Base-by-base conservation (phyloP, 495 filamentous ascomycete genomes). In the Tuber indicum region DNA sequence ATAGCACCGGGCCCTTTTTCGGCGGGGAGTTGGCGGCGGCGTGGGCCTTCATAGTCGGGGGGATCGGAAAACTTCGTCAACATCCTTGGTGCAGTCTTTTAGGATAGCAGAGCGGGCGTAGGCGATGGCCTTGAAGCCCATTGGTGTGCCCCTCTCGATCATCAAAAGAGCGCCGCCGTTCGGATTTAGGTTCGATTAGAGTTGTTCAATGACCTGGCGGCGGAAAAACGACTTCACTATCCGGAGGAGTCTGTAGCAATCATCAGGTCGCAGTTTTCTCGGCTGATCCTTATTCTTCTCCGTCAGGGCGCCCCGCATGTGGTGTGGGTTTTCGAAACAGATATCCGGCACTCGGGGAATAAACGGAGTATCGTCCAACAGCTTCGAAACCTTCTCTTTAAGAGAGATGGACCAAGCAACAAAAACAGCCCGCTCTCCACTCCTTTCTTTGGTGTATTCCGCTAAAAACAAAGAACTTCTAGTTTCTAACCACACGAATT, bases 101-200 rank as follows among this genome's bases (percentile, higher is more conserved):
- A 98, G 88, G 6, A 99, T 85, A 78, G 92, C 88, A 69, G 92
- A 86, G 42, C 96, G 90, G 9, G 94, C 94, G 58, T 91, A 89
- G 39, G 94, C 94, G 72, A 99, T 90, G 2, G 93, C 91, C 84
- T 98, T 96, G 77, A 99, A 99, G 0, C 96, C 96, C 41, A 91
- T 89, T 49, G 94, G 93, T 26, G 94, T 88, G 4, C 94, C 96
- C 85, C 98, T 99, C 83, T 99, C 96, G 41, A 97, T 83, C 2
- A 99, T 85, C 74, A 99, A 89, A 16, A 98, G 87, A 16, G 98
- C 88, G 70, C 96, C 96, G 17, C 96, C 96, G 44, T 92, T 87
- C 12, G 93, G 93, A 42, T 91, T 91, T 1, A 98, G 87, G 75
- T 97, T 88, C 8, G 89, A 88, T 96, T 96, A 99, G 5, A 98